Percentiles rank a stretch among this genome's conserved stretches.
These are phyloP conservation scores for Cutaneotrichosporon sp. DNA, from an alignment of 1,284 basidiomycete species.

Conservation along the genomic window DNA sequence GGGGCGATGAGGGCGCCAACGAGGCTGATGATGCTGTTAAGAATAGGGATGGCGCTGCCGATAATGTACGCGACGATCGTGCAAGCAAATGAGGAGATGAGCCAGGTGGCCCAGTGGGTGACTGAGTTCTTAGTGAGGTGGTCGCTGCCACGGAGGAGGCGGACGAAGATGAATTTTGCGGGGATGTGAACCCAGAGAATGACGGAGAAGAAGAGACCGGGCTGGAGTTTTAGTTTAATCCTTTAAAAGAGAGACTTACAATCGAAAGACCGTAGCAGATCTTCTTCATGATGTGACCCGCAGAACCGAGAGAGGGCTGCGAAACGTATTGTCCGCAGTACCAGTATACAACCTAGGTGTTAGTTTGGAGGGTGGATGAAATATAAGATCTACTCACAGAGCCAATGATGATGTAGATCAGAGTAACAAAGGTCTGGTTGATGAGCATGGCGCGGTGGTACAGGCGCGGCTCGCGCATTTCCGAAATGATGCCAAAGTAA, in stretches of 20 bases:
- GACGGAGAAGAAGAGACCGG: conserved; percentile 39
- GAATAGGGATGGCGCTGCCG: conserved; percentile 38
- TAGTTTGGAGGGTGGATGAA: neutral
- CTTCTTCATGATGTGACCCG: conserved; percentile 50
- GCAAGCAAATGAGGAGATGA: conserved; percentile 26
- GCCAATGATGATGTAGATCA: conserved; percentile 42
- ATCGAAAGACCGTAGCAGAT: conserved; percentile 52
- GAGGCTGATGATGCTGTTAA: conserved; percentile 36
- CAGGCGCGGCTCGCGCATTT: conserved; percentile 39
- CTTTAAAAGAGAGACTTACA: neutral
- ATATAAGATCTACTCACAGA: neutral
- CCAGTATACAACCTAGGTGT: conserved; percentile 25
- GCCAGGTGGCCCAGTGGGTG: conserved; percentile 41
- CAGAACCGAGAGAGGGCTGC: conserved; percentile 47
- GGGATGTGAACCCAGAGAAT: conserved; percentile 35
- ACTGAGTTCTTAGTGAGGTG: conserved; percentile 34
- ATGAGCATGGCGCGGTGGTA: conserved; percentile 36
- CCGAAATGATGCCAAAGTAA: conserved; percentile 30
- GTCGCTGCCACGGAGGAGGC: conserved; percentile 34
- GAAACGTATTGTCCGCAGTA: conserved; percentile 50
- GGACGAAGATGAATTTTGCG: conserved; percentile 42
- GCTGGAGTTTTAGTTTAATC: conserved; percentile 10
- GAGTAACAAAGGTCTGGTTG: conserved; percentile 41
- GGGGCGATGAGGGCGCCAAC: conserved; percentile 42
- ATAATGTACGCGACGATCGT: conserved; percentile 38